Conservation (phyloP, 495 filamentous ascomycete genomes). For the Lasiosphaeria miniovina region DNA sequence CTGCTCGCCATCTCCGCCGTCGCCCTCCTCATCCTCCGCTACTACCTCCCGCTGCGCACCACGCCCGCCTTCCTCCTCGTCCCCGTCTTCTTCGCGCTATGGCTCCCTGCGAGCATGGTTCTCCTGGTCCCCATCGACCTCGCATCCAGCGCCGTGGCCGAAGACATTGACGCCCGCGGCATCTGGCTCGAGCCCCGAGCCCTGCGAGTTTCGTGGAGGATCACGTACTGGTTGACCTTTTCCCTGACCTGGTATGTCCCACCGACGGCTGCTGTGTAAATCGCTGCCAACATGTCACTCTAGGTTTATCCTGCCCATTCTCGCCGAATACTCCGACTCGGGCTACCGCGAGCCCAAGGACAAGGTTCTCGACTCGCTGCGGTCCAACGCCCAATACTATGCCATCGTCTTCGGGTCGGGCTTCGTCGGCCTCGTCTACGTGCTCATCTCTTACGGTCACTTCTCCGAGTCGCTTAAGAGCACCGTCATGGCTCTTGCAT, state of each 20-base stretch:
- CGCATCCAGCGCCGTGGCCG: conserved; percentile 71
- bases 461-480: conserved; percentile 63
- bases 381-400: conserved; percentile 84
- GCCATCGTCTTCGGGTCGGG: conserved; percentile 70
- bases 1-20: conserved; percentile 69
- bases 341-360: conserved; percentile 83
- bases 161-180: conserved; percentile 62
- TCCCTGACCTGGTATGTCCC: conserved; percentile 75
- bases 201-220: conserved; percentile 81
- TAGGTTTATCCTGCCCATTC: conserved; percentile 87
- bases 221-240: conserved; percentile 96
- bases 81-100: conserved; percentile 89
- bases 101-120: conserved; percentile 90
- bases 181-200: conserved; percentile 64
- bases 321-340: conserved; percentile 90
- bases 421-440: conserved; percentile 72
- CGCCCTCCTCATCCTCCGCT: conserved; percentile 78
- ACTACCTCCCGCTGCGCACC: conserved; percentile 84
- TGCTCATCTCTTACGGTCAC: conserved; percentile 70
- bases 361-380: conserved; percentile 76
- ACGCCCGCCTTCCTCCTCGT: conserved; percentile 89
- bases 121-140: conserved; percentile 94
- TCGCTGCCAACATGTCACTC: background rate
- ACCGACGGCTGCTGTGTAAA: conserved; percentile 1
- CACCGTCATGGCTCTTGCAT: conserved; percentile 86